Percentiles rank a stretch among this genome's conserved stretches.
phyloP scores from a whole-genome alignment of 2,329 filamentous ascomycete species.

The Ophiostoma quercus region DNA sequence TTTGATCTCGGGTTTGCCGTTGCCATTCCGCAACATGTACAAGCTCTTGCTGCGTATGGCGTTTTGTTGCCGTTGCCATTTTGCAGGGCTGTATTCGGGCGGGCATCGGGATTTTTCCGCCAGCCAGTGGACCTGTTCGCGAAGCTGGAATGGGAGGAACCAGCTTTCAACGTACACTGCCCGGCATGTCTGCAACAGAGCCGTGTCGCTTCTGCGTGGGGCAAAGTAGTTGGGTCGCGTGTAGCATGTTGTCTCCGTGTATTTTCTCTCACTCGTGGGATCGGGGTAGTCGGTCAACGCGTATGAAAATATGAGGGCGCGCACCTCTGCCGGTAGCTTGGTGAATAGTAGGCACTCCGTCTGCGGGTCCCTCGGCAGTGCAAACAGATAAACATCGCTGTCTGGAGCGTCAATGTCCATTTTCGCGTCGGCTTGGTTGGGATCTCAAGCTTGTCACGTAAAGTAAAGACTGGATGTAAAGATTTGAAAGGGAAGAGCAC shows the following conservation, averaged over 20 bases:
- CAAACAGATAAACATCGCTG: neutral
- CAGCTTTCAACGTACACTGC: constrained; percentile 40
- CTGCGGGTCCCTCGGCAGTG: constrained; percentile 1
- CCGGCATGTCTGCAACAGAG: constrained; percentile 42
- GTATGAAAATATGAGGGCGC: constrained; percentile 43
- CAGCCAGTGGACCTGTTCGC: constrained; percentile 40
- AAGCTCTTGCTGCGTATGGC: neutral
- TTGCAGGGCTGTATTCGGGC: constrained; percentile 24
- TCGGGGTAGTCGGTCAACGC: constrained; percentile 39
- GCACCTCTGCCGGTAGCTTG: constrained; percentile 45
- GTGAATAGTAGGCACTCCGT: constrained; percentile 32
- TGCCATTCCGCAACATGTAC: constrained; percentile 16
- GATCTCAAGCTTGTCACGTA: no score
- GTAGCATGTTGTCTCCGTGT: constrained; percentile 36
- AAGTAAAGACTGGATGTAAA: no score
- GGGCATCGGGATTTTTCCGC: constrained; percentile 34
- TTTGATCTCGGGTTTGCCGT: constrained; percentile 30
- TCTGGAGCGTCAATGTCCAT: neutral
- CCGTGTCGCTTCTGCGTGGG: constrained; percentile 35
- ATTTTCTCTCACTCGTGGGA: constrained; percentile 29
- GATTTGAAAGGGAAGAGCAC: no score
- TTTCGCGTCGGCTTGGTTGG: neutral
- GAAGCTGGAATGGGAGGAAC: constrained; percentile 39
- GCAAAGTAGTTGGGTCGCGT: constrained; percentile 40
- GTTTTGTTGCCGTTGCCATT: no score